These are phyloP conservation scores for Iris macrosiphon DNA, from an alignment of 106 monocot genomes.

Conservation along the genomic window DNA sequence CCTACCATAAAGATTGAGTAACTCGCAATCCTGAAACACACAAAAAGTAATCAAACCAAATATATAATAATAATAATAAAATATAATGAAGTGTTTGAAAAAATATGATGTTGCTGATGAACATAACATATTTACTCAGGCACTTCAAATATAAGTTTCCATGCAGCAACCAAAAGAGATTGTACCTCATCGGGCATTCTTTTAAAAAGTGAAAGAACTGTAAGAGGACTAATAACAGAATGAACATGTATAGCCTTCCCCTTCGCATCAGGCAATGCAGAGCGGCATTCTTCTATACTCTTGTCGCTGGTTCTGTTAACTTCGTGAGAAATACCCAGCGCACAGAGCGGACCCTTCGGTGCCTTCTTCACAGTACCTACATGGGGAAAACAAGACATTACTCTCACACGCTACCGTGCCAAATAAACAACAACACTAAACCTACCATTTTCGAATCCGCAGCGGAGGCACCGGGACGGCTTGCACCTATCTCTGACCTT, in stretches of 20 bases:
- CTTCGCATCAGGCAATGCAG: conserved; percentile 54
- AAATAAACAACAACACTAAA: not conserved
- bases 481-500: conserved; percentile 84
- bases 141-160: not conserved
- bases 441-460: conserved; percentile 75
- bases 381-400: conserved; percentile 16
- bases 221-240: conserved; percentile 40
- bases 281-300: conserved; percentile 34
- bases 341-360: too few relatives aligned
- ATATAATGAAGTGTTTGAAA: not conserved
- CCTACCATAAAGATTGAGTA: conserved; percentile 69
- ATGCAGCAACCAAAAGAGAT: not conserved
- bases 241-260: conserved; percentile 36
- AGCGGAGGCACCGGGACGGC: conserved; percentile 39
- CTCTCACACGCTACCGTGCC: too few relatives aligned
- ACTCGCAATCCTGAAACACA: conserved; percentile 79
- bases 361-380: conserved; percentile 73
- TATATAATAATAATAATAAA: not conserved
- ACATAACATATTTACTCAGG: too few relatives aligned
- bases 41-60: too few relatives aligned
- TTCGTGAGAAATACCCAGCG: conserved; percentile 51
- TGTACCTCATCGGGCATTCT: conserved; percentile 80
- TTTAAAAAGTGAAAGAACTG: conserved; percentile 61
- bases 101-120: too few relatives aligned
- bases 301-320: conserved; percentile 44